Percentiles rank a stretch among this genome's conserved stretches.
Evolutionary conservation across 495 filamentous ascomycete species (phyloP).

Genomic region (Daldinia concentrica): DNA sequence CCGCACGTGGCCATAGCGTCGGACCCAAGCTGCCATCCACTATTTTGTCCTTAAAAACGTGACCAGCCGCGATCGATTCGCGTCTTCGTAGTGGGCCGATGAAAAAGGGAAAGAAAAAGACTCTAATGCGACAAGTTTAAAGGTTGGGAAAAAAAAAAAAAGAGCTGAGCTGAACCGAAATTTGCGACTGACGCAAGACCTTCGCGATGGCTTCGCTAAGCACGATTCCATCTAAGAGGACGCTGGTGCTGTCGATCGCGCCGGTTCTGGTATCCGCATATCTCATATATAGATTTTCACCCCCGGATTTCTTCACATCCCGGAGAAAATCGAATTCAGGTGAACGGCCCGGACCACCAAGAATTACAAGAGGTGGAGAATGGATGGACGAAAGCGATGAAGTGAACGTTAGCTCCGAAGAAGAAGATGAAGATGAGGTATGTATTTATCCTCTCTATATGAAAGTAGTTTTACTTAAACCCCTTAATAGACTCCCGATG

Average conservation of each 20-base stretch:
- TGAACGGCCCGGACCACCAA: constrained; percentile 18
- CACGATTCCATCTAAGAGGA: constrained; percentile 23
- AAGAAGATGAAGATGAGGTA: constrained; percentile 29
- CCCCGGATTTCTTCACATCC: background rate
- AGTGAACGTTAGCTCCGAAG: constrained; percentile 15
- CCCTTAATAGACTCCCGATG: constrained; percentile 12
- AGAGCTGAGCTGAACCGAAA: background rate
- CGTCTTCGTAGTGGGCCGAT: constrained; percentile 4
- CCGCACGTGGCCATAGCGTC: constrained; percentile 18
- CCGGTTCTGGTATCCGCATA: constrained; percentile 32
- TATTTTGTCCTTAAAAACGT: constrained; percentile 32
- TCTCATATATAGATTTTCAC: constrained; percentile 35
- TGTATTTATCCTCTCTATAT: constrained; percentile 10
- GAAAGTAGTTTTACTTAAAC: constrained; percentile 9
- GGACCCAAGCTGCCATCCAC: constrained; percentile 16
- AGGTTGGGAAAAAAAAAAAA: background rate
- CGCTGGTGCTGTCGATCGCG: constrained; percentile 30
- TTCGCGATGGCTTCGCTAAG: constrained; percentile 11
- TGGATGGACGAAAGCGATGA: constrained; percentile 16
- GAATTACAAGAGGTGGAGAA: constrained; percentile 8
- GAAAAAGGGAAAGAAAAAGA: background rate
- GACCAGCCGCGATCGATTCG: constrained; percentile 14
- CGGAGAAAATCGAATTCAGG: constrained; percentile 3
- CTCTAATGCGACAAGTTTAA: background rate
- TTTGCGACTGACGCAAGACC: background rate